Evolutionary conservation across 2,329 filamentous ascomycete genomes (phyloP).

Genomic region (Ascochyta lentis): DNA sequence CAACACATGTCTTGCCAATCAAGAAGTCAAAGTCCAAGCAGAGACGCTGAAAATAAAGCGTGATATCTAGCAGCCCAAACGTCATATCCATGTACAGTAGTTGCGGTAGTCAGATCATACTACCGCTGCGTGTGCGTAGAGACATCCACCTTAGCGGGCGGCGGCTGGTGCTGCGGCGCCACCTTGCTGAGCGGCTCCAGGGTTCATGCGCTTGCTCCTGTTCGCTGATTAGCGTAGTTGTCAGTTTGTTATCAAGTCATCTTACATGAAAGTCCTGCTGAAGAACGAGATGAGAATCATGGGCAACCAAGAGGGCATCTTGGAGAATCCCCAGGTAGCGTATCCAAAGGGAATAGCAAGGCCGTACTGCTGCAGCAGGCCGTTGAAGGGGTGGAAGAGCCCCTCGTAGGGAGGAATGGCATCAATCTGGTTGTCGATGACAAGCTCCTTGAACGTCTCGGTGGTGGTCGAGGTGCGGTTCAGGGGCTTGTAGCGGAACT

Average conservation of each 20-base stretch:
- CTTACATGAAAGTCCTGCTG: slow-evolving; percentile 79
- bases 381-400: slow-evolving; percentile 78
- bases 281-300: slow-evolving; percentile 78
- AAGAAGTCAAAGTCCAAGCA: not conserved
- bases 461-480: slow-evolving; percentile 73
- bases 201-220: slow-evolving; percentile 38
- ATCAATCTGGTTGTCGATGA: slow-evolving; percentile 65
- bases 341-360: slow-evolving; percentile 71
- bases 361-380: slow-evolving; percentile 67
- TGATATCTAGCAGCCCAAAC: slow-evolving; percentile 3
- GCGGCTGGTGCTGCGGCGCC: slow-evolving; percentile 15
- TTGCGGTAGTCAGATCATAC: not conserved
- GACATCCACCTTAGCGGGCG: slow-evolving; percentile 13
- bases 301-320: slow-evolving; percentile 73
- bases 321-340: slow-evolving; percentile 66
- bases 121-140: slow-evolving; percentile 3
- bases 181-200: slow-evolving; percentile 17
- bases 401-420: slow-evolving; percentile 64
- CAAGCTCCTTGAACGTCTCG: slow-evolving; percentile 67
- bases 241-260: not conserved
- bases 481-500: slow-evolving; percentile 69
- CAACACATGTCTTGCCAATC: not conserved
- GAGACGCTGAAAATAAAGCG: not conserved
- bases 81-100: not conserved
- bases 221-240: slow-evolving; percentile 16